Percentiles rank a stretch among this genome's conserved stretches.
Evolutionary conservation across 2,329 filamentous ascomycete species (phyloP).

Genomic region (Rosellinia necatrix): DNA sequence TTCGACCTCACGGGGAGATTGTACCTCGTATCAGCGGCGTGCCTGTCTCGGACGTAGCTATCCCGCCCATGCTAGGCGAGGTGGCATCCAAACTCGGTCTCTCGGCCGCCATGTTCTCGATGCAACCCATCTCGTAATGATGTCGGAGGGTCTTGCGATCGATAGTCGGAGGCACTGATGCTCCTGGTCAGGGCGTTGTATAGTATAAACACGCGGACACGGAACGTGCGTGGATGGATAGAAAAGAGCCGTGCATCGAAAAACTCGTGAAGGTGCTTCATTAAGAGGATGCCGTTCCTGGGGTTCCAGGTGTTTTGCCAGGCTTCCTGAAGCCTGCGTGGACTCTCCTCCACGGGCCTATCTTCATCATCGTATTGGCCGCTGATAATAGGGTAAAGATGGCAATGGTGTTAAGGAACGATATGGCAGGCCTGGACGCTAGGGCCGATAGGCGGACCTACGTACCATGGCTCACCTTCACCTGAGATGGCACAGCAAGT

Average conservation of each 20-base stretch:
- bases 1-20: no score
- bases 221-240: neutral
- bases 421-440: slow-evolving; percentile 14
- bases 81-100: no score
- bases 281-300: slow-evolving; percentile 10
- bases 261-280: neutral
- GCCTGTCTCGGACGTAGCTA: no score
- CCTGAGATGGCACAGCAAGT: slow-evolving; percentile 11
- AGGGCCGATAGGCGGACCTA: neutral
- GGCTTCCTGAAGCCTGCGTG: neutral
- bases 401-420: slow-evolving; percentile 8
- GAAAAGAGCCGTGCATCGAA: slow-evolving; percentile 16
- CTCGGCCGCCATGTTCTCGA: no score
- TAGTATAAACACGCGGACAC: slow-evolving; percentile 14
- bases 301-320: slow-evolving; percentile 13
- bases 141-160: slow-evolving; percentile 9
- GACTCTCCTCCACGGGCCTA: neutral
- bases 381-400: slow-evolving; percentile 5
- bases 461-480: slow-evolving; percentile 8
- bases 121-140: slow-evolving; percentile 11
- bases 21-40: no score
- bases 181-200: slow-evolving; percentile 1
- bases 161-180: neutral
- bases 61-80: no score
- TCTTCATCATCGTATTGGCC: neutral